Evolutionary conservation across 495 filamentous ascomycete species (phyloP).

Genomic region (Trypethelium eluteriae): DNA sequence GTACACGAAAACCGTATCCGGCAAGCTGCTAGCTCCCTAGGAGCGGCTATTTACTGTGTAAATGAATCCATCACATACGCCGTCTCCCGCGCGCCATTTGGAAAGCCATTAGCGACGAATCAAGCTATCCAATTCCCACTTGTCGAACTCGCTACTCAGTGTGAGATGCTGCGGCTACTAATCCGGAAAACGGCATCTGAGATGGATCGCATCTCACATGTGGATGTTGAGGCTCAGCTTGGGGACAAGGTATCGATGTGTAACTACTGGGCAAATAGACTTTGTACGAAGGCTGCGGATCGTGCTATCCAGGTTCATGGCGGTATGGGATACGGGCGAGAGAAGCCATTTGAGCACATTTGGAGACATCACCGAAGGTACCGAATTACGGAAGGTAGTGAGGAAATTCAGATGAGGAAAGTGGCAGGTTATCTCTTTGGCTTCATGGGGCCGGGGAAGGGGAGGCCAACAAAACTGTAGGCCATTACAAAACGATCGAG

Average conservation of each 20-base stretch:
- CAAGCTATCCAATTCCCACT: constrained; percentile 56
- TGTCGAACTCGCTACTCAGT: constrained; percentile 52
- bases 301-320: constrained; percentile 54
- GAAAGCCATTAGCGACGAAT: constrained; percentile 46
- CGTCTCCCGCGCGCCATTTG: constrained; percentile 46
- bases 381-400: constrained; percentile 38
- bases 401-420: constrained; percentile 42
- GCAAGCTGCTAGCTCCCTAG: constrained; percentile 52
- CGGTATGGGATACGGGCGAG: constrained; percentile 37
- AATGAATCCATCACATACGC: constrained; percentile 48
- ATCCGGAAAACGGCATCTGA: constrained; percentile 52
- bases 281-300: constrained; percentile 53
- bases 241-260: constrained; percentile 55
- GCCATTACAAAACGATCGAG: neutral
- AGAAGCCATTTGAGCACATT: constrained; percentile 39
- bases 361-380: constrained; percentile 39
- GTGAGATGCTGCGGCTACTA: constrained; percentile 51
- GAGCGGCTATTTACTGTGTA: constrained; percentile 50
- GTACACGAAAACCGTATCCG: constrained; percentile 56
- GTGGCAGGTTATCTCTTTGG: constrained; percentile 37
- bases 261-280: constrained; percentile 55
- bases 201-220: constrained; percentile 49
- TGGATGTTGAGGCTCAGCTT: constrained; percentile 47
- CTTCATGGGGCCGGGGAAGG: constrained; percentile 32
- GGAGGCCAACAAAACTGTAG: constrained; percentile 19